Evolutionary conservation across 1,284 basidiomycete genomes (phyloP).

Genomic region (Rhodotorula glutinis): DNA sequence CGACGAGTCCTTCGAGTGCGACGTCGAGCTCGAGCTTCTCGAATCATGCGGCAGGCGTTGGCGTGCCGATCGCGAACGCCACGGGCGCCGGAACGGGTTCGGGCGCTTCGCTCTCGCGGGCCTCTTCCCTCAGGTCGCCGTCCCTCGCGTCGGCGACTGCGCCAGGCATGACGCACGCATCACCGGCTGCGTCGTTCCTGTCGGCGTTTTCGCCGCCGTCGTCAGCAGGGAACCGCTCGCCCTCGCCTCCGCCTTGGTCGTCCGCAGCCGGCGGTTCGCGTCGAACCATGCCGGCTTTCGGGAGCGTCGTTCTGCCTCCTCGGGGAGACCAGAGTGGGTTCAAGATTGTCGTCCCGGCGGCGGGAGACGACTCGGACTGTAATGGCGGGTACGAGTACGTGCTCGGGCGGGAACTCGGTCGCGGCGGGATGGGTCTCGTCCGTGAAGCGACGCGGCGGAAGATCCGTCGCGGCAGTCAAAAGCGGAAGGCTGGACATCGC

Average conservation of each 20-base stretch:
- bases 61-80: background rate
- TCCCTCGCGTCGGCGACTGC: background rate
- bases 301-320: conserved; percentile 21
- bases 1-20: background rate
- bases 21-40: background rate
- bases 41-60: too few species aligned
- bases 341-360: conserved; percentile 26
- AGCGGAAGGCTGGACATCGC: background rate
- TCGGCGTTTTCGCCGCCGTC: conserved; percentile 60
- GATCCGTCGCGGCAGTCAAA: background rate
- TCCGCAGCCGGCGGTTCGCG: background rate
- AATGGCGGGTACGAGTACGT: conserved; percentile 68
- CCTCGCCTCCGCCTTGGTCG: background rate
- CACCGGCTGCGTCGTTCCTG: conserved; percentile 74
- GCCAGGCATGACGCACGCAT: conserved; percentile 43
- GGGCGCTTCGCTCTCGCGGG: background rate
- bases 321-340: conserved; percentile 39
- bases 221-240: conserved; percentile 2
- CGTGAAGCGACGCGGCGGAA: conserved; percentile 57
- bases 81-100: background rate
- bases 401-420: conserved; percentile 72
- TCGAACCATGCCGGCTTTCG: background rate
- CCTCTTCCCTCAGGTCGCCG: background rate
- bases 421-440: conserved; percentile 84
- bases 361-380: conserved; percentile 15